Percentiles rank a stretch among this genome's conserved stretches.
Evolutionary conservation across 345 rosid genomes (phyloP).

Genomic region (Psidium friedrichsthalianum): DNA sequence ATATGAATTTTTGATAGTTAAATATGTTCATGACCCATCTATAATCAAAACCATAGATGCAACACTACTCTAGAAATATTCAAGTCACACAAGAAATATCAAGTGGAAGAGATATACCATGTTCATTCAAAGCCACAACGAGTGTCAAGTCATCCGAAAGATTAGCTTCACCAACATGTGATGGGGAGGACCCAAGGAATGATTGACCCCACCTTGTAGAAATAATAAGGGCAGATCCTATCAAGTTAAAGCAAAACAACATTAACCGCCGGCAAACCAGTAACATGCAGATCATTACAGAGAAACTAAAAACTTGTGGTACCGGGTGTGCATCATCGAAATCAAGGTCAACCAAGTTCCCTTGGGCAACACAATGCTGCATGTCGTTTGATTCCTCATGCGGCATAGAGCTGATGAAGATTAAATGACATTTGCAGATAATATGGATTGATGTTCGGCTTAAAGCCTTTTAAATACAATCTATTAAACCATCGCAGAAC

Average conservation of each 20-base stretch:
- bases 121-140: slow-evolving; percentile 67
- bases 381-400: slow-evolving; percentile 34
- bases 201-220: slow-evolving; percentile 85
- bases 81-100: not conserved
- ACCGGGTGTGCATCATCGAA: slow-evolving; percentile 86
- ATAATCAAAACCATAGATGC: not conserved
- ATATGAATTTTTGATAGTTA: not conserved
- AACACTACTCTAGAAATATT: not conserved
- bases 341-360: slow-evolving; percentile 79
- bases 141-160: slow-evolving; percentile 65
- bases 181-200: slow-evolving; percentile 58
- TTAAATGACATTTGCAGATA: not conserved
- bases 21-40: not conserved
- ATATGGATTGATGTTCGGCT: not conserved
- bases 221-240: slow-evolving; percentile 79
- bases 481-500: not conserved
- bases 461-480: not conserved
- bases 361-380: slow-evolving; percentile 36
- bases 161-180: slow-evolving; percentile 60
- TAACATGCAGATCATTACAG: not conserved
- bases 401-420: slow-evolving; percentile 34
- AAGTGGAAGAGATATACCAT: slow-evolving; percentile 36
- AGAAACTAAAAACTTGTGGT: slow-evolving; percentile 3
- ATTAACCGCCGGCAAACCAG: not conserved
- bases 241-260: slow-evolving; percentile 1